Conservation (phyloP, 495 filamentous ascomycete genomes). For the Schizothecium vesticola region DNA sequence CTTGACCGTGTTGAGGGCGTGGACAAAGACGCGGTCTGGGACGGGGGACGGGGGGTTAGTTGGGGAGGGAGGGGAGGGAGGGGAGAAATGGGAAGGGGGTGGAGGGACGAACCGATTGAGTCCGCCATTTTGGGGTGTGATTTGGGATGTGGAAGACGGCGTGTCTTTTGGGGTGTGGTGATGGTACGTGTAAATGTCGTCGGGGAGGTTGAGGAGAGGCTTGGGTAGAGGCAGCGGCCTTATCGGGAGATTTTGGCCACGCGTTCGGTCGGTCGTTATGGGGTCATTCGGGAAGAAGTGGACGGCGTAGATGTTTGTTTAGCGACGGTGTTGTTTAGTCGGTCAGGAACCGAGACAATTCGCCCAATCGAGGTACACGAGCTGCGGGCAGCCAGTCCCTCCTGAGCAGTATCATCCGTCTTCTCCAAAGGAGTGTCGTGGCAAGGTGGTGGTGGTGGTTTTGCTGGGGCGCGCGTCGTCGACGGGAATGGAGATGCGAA, state of each 20-base stretch:
- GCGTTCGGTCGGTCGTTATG: background rate
- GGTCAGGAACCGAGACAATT: background rate
- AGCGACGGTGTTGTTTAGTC: background rate
- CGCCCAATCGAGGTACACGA: background rate
- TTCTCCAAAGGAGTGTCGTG: background rate
- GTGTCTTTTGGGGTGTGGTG: background rate
- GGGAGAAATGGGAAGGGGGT: background rate
- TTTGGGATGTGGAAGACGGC: background rate
- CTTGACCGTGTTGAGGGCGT: constrained; percentile 97
- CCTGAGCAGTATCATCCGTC: background rate
- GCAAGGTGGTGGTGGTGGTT: background rate
- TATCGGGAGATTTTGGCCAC: background rate
- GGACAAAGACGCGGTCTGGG: constrained; percentile 93
- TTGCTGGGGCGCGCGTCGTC: background rate
- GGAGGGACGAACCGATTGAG: constrained; percentile 41
- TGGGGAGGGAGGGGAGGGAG: background rate
- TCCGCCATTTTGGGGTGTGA: constrained; percentile 37
- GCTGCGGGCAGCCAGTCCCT: background rate
- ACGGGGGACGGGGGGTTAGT: constrained; percentile 16
- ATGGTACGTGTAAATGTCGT: background rate
- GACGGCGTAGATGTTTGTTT: background rate
- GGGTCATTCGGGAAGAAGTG: background rate
- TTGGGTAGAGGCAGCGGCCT: background rate
- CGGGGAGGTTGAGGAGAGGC: background rate
- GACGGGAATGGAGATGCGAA: background rate